Evolutionary conservation across 768 basidiomycete species (phyloP).

Genomic region (Leccinum arenicola): DNA sequence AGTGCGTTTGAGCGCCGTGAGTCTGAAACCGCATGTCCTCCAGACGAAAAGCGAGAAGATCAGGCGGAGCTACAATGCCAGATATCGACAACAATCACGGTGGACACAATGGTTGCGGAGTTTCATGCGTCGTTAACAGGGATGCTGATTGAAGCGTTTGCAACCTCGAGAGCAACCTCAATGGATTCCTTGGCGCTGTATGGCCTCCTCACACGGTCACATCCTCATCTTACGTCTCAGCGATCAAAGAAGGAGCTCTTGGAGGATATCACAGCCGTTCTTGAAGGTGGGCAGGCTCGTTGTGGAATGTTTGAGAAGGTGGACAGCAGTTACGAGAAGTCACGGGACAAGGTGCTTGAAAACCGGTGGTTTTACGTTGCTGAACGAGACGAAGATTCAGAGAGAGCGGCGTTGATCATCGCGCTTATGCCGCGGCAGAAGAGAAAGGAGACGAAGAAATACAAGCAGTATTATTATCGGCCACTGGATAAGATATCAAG

Average conservation of each 20-base stretch:
- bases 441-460: constrained; percentile 75
- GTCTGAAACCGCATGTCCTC: neutral
- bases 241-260: constrained; percentile 44
- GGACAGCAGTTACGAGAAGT: constrained; percentile 56
- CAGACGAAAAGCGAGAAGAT: constrained; percentile 4
- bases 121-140: constrained; percentile 51
- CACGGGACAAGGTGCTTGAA: constrained; percentile 47
- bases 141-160: constrained; percentile 68
- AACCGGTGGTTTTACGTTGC: constrained; percentile 73
- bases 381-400: constrained; percentile 65
- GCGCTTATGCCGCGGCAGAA: constrained; percentile 79
- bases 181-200: constrained; percentile 54
- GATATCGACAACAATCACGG: neutral
- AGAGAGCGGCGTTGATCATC: constrained; percentile 62
- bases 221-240: constrained; percentile 47
- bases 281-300: constrained; percentile 43
- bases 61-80: neutral
- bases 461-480: constrained; percentile 81
- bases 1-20: neutral
- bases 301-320: constrained; percentile 73
- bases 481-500: constrained; percentile 69
- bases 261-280: constrained; percentile 45
- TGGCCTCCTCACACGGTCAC: constrained; percentile 48
- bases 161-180: constrained; percentile 68
- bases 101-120: constrained; percentile 15